Evolutionary conservation across 176 grass and related monocot genomes (phyloP).

Genomic region (Triticum aestivum): DNA sequence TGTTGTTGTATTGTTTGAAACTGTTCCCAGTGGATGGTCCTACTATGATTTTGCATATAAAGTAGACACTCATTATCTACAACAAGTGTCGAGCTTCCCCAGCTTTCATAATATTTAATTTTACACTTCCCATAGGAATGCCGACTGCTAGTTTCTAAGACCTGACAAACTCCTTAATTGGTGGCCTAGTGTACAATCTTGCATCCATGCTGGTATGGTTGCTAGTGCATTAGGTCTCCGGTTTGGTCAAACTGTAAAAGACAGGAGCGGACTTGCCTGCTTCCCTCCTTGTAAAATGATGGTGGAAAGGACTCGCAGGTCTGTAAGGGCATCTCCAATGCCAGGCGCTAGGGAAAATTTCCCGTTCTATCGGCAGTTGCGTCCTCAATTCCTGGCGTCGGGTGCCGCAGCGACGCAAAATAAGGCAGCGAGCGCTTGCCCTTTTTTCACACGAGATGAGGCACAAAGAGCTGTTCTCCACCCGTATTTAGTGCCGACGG

Average conservation of each 20-base stretch:
- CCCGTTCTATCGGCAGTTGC: too few relatives aligned
- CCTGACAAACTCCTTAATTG: neutral
- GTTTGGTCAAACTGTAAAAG: neutral
- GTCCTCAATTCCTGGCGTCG: too few relatives aligned
- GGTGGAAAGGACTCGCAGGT: neutral
- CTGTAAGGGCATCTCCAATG: neutral
- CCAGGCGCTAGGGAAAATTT: too few relatives aligned
- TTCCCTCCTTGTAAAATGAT: neutral
- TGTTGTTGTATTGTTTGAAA: neutral
- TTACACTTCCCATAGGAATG: neutral
- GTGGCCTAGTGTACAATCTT: neutral
- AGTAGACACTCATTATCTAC: neutral
- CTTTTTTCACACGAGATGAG: too few relatives aligned
- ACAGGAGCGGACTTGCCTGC: neutral
- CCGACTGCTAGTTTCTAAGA: neutral
- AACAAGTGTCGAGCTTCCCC: neutral
- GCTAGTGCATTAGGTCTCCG: neutral
- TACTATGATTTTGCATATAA: neutral
- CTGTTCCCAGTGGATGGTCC: neutral
- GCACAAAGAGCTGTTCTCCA: too few relatives aligned
- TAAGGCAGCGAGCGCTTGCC: too few relatives aligned
- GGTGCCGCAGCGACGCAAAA: too few relatives aligned
- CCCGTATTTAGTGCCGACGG: too few relatives aligned
- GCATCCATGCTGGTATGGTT: neutral
- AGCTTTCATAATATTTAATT: conserved; percentile 12